These are phyloP conservation scores for Cryptococcus sp. DNA, from an alignment of 1,284 basidiomycete species.

Conservation along the genomic window DNA sequence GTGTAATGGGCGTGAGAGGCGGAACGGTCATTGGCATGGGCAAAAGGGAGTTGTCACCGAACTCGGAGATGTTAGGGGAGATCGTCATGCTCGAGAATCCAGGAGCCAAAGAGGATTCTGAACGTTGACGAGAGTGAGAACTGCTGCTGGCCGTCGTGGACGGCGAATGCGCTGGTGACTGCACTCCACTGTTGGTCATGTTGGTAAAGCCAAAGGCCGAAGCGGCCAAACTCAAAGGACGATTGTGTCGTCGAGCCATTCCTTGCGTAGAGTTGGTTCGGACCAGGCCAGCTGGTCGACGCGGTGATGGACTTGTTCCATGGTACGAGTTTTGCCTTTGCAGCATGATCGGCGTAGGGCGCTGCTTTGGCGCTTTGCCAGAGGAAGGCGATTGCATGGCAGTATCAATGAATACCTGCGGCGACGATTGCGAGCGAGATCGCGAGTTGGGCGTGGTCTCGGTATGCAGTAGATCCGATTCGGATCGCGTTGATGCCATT, in stretches of 20 bases:
- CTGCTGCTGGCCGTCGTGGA: constrained; percentile 17
- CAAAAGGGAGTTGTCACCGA: constrained; percentile 13
- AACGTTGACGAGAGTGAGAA: constrained; percentile 27
- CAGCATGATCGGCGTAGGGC: constrained; percentile 32
- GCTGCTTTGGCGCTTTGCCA: constrained; percentile 31
- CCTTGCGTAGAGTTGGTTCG: constrained; percentile 35
- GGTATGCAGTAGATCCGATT: constrained; percentile 29
- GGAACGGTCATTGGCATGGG: constrained; percentile 21
- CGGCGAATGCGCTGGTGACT: constrained; percentile 27
- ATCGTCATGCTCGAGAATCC: constrained; percentile 38
- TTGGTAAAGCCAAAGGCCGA: constrained; percentile 48
- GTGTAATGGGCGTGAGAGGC: constrained; percentile 33
- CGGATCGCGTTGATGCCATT: constrained; percentile 28
- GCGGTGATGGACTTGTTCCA: constrained; percentile 38
- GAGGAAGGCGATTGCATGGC: constrained; percentile 35
- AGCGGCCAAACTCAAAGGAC: constrained; percentile 39
- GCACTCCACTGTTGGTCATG: constrained; percentile 23
- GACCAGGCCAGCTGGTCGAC: constrained; percentile 26
- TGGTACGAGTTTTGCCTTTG: constrained; percentile 44
- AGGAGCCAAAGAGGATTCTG: constrained; percentile 31
- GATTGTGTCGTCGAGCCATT: constrained; percentile 18
- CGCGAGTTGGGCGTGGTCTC: constrained; percentile 28
- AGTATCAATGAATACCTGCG: constrained; percentile 28
- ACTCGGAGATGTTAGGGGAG: constrained; percentile 38
- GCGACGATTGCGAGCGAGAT: constrained; percentile 43